Conservation (phyloP, 2,329 filamentous ascomycete species). For the Aspergillus vadensis region DNA sequence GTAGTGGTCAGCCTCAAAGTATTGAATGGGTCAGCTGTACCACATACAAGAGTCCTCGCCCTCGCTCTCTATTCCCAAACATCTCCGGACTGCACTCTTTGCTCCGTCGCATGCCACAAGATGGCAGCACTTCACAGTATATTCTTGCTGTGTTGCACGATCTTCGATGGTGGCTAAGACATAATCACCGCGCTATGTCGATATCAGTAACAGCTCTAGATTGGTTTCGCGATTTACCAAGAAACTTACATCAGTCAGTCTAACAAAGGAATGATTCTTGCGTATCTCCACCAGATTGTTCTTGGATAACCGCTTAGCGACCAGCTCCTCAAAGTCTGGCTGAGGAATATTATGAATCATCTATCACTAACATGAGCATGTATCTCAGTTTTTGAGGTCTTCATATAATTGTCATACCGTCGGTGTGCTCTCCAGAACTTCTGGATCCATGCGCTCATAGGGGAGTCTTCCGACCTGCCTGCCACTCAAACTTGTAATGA, state of each 20-base stretch:
- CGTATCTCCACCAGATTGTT: slow-evolving; percentile 20
- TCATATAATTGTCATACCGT: slow-evolving; percentile 22
- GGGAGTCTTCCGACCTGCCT: slow-evolving; percentile 41
- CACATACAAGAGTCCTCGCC: slow-evolving; percentile 47
- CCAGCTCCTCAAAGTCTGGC: slow-evolving; percentile 43
- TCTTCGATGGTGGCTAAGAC: slow-evolving; percentile 37
- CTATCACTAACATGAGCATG: slow-evolving; percentile 5
- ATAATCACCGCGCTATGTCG: slow-evolving; percentile 21
- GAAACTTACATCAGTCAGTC: slow-evolving; percentile 34
- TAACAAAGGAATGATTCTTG: slow-evolving; percentile 34
- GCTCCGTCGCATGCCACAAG: slow-evolving; percentile 44
- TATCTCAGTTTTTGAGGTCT: neutral
- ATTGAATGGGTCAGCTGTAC: neutral
- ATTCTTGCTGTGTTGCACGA: slow-evolving; percentile 24
- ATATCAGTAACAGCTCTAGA: neutral
- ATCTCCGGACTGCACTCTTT: slow-evolving; percentile 32
- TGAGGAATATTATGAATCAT: slow-evolving; percentile 51
- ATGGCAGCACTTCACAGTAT: slow-evolving; percentile 34
- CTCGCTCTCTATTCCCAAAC: slow-evolving; percentile 41
- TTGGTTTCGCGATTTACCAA: too few species aligned
- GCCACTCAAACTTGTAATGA: slow-evolving; percentile 42
- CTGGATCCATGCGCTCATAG: slow-evolving; percentile 27
- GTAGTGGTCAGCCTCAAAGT: neutral
- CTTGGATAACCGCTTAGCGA: slow-evolving; percentile 29
- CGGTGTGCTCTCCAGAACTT: slow-evolving; percentile 40